Percentiles rank a stretch among this genome's conserved stretches.
These are phyloP conservation scores for Fusarium nanum DNA, from an alignment of 2,329 filamentous ascomycete genomes.

Conservation along the genomic window DNA sequence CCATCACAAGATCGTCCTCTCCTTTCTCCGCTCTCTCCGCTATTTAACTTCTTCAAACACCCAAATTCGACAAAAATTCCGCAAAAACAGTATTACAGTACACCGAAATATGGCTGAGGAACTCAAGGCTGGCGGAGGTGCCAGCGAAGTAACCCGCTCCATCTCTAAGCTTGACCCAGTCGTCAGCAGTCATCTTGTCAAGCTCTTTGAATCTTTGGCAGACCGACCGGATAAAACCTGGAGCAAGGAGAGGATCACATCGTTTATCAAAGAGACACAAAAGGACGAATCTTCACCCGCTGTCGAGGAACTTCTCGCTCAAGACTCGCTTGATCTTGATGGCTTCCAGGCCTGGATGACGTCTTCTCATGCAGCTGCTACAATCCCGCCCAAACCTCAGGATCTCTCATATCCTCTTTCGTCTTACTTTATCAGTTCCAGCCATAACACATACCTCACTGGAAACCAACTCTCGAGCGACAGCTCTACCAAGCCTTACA, in stretches of 20 bases:
- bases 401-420: conserved; percentile 82
- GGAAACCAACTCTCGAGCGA: conserved; percentile 89
- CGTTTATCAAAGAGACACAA: conserved; percentile 62
- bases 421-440: conserved; percentile 94
- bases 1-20: conserved; percentile 26
- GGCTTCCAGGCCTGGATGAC: conserved; percentile 68
- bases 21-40: conserved; percentile 35
- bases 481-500: conserved; percentile 89
- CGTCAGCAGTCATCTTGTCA: conserved; percentile 57
- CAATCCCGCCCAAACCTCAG: conserved; percentile 54
- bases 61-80: conserved; percentile 3
- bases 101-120: conserved; percentile 29
- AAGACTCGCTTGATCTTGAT: conserved; percentile 57
- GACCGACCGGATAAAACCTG: conserved; percentile 56
- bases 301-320: conserved; percentile 43
- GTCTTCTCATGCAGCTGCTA: conserved; percentile 59
- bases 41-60: conserved; percentile 9
- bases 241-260: conserved; percentile 57
- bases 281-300: conserved; percentile 51
- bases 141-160: conserved; percentile 55
- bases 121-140: conserved; percentile 61
- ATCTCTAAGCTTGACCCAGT: conserved; percentile 57
- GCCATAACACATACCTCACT: conserved; percentile 93
- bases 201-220: conserved; percentile 60
- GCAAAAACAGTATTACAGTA: neutral